Evolutionary conservation across 352 stramenopile genomes (phyloP), one percentile per base, ranked within the genome.

Genomic region (Globisporangium takayamanum): DNA sequence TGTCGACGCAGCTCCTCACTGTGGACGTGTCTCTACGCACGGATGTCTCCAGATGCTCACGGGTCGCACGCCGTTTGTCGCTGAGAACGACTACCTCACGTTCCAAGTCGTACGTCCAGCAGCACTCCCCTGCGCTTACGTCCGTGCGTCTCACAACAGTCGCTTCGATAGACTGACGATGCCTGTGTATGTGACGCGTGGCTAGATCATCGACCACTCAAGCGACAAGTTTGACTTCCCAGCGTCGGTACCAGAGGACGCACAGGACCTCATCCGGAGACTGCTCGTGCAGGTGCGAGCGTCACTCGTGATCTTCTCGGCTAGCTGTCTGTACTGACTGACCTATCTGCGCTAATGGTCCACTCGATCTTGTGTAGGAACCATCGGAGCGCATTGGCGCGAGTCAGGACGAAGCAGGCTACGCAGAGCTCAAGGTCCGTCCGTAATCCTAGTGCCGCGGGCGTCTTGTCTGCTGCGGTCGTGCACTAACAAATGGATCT

Each of bases 51-150:
- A 94, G 76, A 89, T 97, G 74, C 70, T 93, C 39, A 89, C 80
- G 37, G 89, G 89, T 1, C 67, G 71, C n/a, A 73, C 88, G 58
- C 87, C 87, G 6, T 97, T 97, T 55, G 68, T 89, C n/a, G 89
- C 76, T 33, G 86, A 94, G 68, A 96, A 92, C 44, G 89, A 97
- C 59, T 96, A 95, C 55, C 71, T 96, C 49, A 96, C 88, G 48
- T 96, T 97, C 63, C 83, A 96, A 88, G 69, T 88, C 77, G 81
- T 91, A 64, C 48, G 62, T 41, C 7, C 28, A 6, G 7, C 5
- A 49, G 7, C 15, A 11, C 2, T 8, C 41, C 6, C 20, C 12
- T 47, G 33, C 33, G 33, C 33, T 12, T 39, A 10, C 5, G 8
- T 10, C 8, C 30, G 30, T 5, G 5, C 30, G 28, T 42, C 8